Conservation (phyloP, 2,329 filamentous ascomycete genomes). For the Cordyceps cicadae region DNA sequence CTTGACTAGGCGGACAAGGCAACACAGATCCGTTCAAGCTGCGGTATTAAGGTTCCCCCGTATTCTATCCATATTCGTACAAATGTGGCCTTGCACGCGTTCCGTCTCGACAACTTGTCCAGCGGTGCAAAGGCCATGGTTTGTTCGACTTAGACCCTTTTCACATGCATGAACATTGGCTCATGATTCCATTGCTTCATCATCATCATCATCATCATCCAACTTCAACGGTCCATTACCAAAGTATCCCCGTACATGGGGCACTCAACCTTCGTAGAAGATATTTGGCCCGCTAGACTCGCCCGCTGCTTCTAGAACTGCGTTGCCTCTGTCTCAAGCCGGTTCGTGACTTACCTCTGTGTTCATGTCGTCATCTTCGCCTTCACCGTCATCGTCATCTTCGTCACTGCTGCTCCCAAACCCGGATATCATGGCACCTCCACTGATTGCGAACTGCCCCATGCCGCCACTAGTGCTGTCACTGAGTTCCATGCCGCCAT, state of each 20-base stretch:
- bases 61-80: slow-evolving; percentile 8
- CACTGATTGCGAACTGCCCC: slow-evolving; percentile 63
- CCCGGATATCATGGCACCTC: slow-evolving; percentile 72
- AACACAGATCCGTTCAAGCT: slow-evolving; percentile 15
- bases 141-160: not conserved
- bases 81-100: not conserved
- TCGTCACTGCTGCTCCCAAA: slow-evolving; percentile 95
- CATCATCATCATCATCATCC: slow-evolving; percentile 2
- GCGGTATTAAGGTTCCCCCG: slow-evolving; percentile 1
- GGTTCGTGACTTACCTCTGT: slow-evolving; percentile 51
- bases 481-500: slow-evolving; percentile 61
- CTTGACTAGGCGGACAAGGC: slow-evolving; percentile 1
- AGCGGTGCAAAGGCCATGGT: not conserved
- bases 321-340: slow-evolving; percentile 3
- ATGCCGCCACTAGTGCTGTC: slow-evolving; percentile 59
- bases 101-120: not conserved
- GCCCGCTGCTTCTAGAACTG: not conserved
- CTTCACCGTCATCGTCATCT: slow-evolving; percentile 90
- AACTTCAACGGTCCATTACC: not conserved
- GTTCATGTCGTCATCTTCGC: slow-evolving; percentile 66
- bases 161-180: not conserved
- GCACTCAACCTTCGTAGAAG: not conserved
- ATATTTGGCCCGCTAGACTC: not conserved
- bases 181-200: slow-evolving; percentile 10
- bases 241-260: slow-evolving; percentile 4